Evolutionary conservation across 129 eudicot genomes (phyloP).

Genomic region (Arctium minus): DNA sequence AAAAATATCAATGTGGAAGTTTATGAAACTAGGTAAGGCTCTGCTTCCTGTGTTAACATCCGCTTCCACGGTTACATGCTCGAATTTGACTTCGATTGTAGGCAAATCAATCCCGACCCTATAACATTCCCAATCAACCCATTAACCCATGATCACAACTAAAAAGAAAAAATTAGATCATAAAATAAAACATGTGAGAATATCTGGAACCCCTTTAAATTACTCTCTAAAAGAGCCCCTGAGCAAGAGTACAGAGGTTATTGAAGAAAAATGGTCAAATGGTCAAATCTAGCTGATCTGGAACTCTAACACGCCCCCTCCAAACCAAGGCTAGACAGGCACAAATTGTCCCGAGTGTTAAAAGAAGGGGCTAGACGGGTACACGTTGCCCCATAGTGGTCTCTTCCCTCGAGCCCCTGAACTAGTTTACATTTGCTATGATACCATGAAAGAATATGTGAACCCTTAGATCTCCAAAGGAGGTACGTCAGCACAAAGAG

Average conservation of each 20-base stretch:
- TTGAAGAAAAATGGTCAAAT: too few species aligned
- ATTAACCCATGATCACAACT: not conserved
- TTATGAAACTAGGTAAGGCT: constrained; percentile 67
- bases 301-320: too few species aligned
- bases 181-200: not conserved
- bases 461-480: not conserved
- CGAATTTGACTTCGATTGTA: constrained; percentile 71
- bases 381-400: not conserved
- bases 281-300: too few species aligned
- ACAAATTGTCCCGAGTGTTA: not conserved
- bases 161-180: not conserved
- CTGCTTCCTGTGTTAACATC: constrained; percentile 77
- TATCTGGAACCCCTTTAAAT: not conserved
- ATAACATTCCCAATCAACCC: constrained; percentile 1
- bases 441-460: not conserved
- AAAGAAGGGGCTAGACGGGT: not conserved
- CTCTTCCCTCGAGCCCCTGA: not conserved
- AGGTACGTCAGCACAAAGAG: too few species aligned
- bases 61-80: constrained; percentile 65
- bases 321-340: too few species aligned
- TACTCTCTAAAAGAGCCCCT: too few species aligned
- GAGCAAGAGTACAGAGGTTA: too few species aligned
- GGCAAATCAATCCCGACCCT: constrained; percentile 91
- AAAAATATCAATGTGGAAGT: constrained; percentile 41
- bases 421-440: not conserved